A percentile compares a stretch with the other conserved stretches of the same genome.
phyloP scores from a whole-genome alignment of 495 filamentous ascomycete genomes.

The Amorphotheca resinae region DNA sequence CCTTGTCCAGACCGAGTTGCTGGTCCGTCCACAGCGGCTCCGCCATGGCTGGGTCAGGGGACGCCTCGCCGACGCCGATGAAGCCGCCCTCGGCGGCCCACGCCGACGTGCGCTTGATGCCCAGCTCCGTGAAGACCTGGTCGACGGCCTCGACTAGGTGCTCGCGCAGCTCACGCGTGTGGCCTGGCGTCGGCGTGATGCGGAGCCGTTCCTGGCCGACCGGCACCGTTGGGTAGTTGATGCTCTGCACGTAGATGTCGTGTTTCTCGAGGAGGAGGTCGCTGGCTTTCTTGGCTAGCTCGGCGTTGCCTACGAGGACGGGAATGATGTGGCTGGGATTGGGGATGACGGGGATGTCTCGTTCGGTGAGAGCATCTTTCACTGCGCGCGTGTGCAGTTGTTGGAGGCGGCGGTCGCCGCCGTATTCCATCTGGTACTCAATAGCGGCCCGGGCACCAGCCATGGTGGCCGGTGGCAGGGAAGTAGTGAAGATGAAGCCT shows the following conservation, averaged over 20 bases:
- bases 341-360: constrained; percentile 93
- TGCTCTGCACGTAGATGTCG: constrained; percentile 93
- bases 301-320: constrained; percentile 85
- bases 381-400: constrained; percentile 91
- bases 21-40: constrained; percentile 75
- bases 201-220: constrained; percentile 90
- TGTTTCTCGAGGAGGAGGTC: constrained; percentile 80
- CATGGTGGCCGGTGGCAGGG: constrained; percentile 92
- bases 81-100: constrained; percentile 90
- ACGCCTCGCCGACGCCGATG: constrained; percentile 71
- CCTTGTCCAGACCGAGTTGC: constrained; percentile 60
- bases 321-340: constrained; percentile 96
- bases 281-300: constrained; percentile 79
- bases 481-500: constrained; percentile 98
- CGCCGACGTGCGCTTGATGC: constrained; percentile 80
- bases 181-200: constrained; percentile 91
- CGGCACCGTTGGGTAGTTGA: constrained; percentile 97
- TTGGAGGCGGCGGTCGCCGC: constrained; percentile 77
- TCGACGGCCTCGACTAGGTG: constrained; percentile 79
- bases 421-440: constrained; percentile 72
- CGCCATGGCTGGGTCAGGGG: constrained; percentile 34
- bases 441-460: constrained; percentile 86
- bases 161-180: constrained; percentile 66
- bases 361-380: constrained; percentile 60
- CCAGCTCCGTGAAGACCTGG: constrained; percentile 72